Evolutionary conservation across 73 alveolate species (phyloP).

Genomic region (Paramecium octaurelia): DNA sequence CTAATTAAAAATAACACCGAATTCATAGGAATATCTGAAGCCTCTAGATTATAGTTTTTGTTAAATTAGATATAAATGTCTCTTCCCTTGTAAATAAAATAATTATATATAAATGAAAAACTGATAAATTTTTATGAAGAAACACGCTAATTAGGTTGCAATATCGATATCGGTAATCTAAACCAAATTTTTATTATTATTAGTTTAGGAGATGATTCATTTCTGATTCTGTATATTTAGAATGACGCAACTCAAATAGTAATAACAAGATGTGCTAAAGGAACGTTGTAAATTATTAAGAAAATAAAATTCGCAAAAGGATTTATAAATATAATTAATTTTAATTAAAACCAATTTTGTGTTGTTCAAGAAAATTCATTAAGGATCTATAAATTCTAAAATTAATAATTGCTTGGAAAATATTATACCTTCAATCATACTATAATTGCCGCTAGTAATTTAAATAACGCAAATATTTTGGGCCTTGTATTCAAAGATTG

Average conservation of each 20-base stretch:
- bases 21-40: neutral
- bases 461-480: neutral
- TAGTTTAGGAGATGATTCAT: neutral
- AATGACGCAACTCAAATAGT: neutral
- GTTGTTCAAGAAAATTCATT: neutral
- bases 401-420: neutral
- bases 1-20: neutral
- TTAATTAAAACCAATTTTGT: neutral
- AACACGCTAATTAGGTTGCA: neutral
- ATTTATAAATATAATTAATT: neutral
- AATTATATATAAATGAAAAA: neutral
- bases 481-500: neutral
- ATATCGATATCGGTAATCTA: neutral
- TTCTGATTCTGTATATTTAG: neutral
- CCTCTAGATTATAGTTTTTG: neutral
- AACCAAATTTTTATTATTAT: neutral
- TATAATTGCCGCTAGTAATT: neutral
- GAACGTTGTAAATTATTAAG: neutral
- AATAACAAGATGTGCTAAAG: neutral
- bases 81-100: neutral
- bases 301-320: neutral
- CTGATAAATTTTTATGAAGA: neutral
- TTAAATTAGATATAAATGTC: neutral
- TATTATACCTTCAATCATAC: neutral
- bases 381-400: neutral